phyloP scores from a whole-genome alignment of 2,329 filamentous ascomycete species.

The Ophiostoma sp. region DNA sequence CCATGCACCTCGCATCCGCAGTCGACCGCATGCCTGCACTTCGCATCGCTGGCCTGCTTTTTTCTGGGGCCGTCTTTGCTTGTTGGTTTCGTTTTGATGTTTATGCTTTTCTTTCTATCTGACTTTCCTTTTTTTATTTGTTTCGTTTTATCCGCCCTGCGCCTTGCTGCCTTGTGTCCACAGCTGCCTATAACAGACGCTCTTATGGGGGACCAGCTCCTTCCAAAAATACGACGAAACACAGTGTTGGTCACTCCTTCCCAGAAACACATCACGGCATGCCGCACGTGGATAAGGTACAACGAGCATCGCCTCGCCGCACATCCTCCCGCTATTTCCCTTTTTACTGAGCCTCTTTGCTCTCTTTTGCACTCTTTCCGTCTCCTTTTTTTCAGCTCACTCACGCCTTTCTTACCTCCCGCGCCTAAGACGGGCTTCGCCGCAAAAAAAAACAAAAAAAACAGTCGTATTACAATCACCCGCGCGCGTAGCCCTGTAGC shows the following conservation, averaged over 20 bases:
- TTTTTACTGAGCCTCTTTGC: neutral
- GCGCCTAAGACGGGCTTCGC: slow-evolving; percentile 15
- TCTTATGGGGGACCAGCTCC: neutral
- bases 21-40: neutral
- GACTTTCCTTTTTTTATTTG: neutral
- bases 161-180: neutral
- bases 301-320: neutral
- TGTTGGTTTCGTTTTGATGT: neutral
- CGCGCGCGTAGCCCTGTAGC: neutral
- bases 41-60: neutral
- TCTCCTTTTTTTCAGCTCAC: neutral
- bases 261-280: neutral
- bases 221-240: neutral
- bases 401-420: neutral
- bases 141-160: neutral
- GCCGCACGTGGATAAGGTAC: neutral
- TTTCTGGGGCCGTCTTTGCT: neutral
- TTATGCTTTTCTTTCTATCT: neutral
- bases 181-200: neutral
- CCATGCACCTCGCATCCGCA: slow-evolving; percentile 15
- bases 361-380: neutral
- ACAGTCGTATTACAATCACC: neutral
- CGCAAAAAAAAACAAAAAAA: neutral
- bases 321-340: neutral
- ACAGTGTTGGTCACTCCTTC: neutral